Percentiles rank a stretch among this genome's conserved stretches.
These are phyloP conservation scores for Cicer pinnatifidum DNA, from an alignment of 306 rosid species.

Conservation along the genomic window DNA sequence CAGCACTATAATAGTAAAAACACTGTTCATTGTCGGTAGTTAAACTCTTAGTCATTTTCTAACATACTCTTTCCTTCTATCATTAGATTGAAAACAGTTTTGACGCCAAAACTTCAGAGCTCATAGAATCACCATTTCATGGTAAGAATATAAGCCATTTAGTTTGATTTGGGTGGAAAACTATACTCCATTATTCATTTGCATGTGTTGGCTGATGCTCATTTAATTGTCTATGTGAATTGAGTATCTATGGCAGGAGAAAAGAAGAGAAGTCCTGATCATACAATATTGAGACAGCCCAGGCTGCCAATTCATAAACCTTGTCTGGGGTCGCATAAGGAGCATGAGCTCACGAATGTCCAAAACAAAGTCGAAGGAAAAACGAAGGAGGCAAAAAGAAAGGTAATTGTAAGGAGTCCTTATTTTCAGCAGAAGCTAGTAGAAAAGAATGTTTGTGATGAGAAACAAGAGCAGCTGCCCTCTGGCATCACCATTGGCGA, in stretches of 20 bases:
- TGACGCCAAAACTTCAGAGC: constrained; percentile 47
- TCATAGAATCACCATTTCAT: constrained; percentile 49
- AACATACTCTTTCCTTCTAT: constrained; percentile 33
- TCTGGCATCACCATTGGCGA: constrained; percentile 42
- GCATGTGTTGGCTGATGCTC: constrained; percentile 41
- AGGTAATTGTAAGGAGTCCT: constrained; percentile 71
- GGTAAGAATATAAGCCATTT: constrained; percentile 52
- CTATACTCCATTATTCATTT: constrained; percentile 31
- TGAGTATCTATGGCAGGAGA: constrained; percentile 47
- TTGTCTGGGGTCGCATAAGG: constrained; percentile 65
- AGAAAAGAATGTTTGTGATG: constrained; percentile 47
- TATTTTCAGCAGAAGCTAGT: constrained; percentile 65
- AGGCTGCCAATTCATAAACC: constrained; percentile 75
- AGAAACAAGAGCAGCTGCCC: constrained; percentile 42
- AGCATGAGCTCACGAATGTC: constrained; percentile 46
- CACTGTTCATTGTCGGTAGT: constrained; percentile 15
- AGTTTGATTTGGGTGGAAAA: constrained; percentile 38
- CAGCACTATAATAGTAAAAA: constrained; percentile 38
- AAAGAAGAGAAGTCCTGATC: constrained; percentile 53
- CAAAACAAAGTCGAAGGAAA: constrained; percentile 53
- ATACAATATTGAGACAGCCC: constrained; percentile 59
- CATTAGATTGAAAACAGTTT: constrained; percentile 54
- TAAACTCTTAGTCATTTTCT: constrained; percentile 11
- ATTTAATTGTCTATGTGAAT: constrained; percentile 45
- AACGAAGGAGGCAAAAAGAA: constrained; percentile 57